Conservation (phyloP, 176 grass and related monocot species). For the Thalia dealbata region DNA sequence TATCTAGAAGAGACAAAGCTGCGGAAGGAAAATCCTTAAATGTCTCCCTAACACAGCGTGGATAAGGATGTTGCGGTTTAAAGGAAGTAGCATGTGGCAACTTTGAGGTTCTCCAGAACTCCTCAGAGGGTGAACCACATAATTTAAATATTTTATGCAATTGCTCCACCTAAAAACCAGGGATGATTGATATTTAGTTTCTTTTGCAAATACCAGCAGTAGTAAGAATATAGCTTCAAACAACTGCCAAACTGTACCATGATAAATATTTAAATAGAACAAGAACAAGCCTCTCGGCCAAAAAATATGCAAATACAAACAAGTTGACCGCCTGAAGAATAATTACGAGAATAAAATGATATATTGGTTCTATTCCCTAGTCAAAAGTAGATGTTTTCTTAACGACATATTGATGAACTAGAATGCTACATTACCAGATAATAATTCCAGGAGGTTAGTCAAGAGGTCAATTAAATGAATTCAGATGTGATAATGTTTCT, state of each 20-base stretch:
- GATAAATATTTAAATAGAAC: background rate
- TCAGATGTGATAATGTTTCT: too few species aligned
- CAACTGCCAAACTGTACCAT: background rate
- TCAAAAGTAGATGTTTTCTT: too few species aligned
- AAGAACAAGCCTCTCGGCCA: background rate
- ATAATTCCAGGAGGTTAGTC: background rate
- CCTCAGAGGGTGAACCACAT: conserved; percentile 85
- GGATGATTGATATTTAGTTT: background rate
- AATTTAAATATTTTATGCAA: conserved; percentile 95
- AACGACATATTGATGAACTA: background rate
- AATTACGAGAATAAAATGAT: too few species aligned
- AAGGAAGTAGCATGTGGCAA: conserved; percentile 66
- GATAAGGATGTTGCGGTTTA: conserved; percentile 70
- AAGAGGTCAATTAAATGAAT: background rate
- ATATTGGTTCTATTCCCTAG: background rate
- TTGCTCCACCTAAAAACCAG: conserved; percentile 65
- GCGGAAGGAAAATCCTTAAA: conserved; percentile 74
- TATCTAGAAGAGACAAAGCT: conserved; percentile 61
- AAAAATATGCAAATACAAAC: background rate
- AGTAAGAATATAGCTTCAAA: background rate
- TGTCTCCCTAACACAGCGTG: conserved; percentile 56
- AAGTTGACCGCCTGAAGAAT: background rate
- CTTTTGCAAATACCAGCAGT: background rate
- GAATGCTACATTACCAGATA: background rate
- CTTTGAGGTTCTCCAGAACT: conserved; percentile 77